Base-by-base conservation (phyloP, 768 basidiomycete genomes). In the Fomitopsis pulvina region DNA sequence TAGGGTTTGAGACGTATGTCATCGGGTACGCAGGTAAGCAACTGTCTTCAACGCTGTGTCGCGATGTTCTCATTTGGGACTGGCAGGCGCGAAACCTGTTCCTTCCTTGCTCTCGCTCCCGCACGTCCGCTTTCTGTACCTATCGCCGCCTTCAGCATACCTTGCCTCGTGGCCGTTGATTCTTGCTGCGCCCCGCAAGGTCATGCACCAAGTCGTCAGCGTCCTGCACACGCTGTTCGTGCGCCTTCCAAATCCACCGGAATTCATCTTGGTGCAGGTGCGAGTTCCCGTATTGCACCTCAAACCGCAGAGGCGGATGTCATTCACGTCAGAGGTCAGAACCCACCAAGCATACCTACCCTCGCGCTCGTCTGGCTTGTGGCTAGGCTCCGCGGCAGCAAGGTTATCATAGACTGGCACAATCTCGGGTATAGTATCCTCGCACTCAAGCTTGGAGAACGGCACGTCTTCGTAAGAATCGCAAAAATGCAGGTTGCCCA, bases 341-440 rank as follows among this genome's bases (percentile, higher is more conserved):
- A 98, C 61, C 96, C 96, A 24, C 96, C 96, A 8, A 89, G 88
- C 52, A 93, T 99, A 30, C 96, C 96, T 1, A 94, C 94, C 0
- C 78, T 99, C 16, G 83, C 85, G 2, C 70, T 98, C 18, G 91
- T 89, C 2, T 87, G 88, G 75, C 65, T 92, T 24, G 81, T 85
- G 1, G 78, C 78, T 20, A 62, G 70, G 18, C 59, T 91, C 14
- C 76, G 81, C 16, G 85, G 87, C 2, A 85, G 85, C 56, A 91
- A 88, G 59, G 72, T 99, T 56, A 88, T 99, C 52, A 93, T 99
- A 48, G 96, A 99, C 68, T 99, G 96, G 96, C 96, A 99, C 64
- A 99, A 99, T 65, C 78, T 95, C 22, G 96, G 96, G 16, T 93
- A 92, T 64, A 95, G 83, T 55, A 92, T 98, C 41, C 78, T 99